Evolutionary conservation across 441 rosid genomes (phyloP).

Genomic region (Lepidium campestre): DNA sequence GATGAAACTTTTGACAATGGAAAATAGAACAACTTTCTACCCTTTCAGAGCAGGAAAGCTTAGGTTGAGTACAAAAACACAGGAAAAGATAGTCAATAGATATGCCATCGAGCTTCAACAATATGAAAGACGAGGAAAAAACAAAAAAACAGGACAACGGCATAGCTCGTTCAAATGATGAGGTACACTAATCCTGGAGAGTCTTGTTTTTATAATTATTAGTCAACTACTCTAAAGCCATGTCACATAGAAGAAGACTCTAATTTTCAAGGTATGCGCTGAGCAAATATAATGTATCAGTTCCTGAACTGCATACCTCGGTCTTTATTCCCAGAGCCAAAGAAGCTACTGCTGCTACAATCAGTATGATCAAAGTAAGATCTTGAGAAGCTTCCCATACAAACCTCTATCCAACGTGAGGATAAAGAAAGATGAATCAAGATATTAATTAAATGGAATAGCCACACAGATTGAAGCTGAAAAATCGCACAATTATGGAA

Average conservation of each 20-base stretch:
- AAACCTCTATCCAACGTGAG: conserved; percentile 52
- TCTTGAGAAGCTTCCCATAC: conserved; percentile 99
- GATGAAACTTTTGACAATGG: not conserved
- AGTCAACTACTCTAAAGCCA: not conserved
- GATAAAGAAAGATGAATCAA: not conserved
- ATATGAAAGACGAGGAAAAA: not conserved
- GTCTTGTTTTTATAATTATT: not conserved
- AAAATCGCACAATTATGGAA: not conserved
- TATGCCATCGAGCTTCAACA: not conserved
- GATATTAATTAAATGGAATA: not conserved
- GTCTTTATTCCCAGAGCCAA: conserved; percentile 88
- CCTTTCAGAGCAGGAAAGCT: not conserved
- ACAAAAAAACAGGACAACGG: not conserved
- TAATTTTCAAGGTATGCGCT: not conserved
- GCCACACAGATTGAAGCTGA: not conserved
- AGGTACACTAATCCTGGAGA: not conserved
- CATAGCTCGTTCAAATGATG: not conserved
- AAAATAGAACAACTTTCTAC: not conserved
- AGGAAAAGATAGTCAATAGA: not conserved
- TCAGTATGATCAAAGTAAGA: conserved; percentile 87
- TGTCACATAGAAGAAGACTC: not conserved
- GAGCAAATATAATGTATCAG: not conserved
- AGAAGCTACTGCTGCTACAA: conserved; percentile 90
- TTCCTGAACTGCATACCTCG: conserved; percentile 52
- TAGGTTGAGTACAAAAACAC: not conserved